phyloP scores from a whole-genome alignment of 176 grass and related monocot genomes.

The Lolium perenne region DNA sequence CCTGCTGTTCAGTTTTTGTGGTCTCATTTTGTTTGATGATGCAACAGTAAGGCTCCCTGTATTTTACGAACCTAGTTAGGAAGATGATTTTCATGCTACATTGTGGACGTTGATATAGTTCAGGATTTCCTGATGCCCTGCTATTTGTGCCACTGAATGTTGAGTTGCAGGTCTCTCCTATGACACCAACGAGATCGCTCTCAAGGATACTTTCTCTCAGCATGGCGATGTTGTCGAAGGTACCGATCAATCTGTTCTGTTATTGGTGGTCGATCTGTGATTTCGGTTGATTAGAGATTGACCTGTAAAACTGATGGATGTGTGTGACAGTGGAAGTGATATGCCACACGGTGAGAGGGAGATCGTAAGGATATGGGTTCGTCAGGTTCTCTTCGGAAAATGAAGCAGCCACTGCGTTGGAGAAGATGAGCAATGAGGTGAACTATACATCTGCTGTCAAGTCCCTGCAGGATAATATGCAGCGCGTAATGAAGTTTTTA shows the following conservation, averaged over 20 bases:
- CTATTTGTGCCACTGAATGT: neutral
- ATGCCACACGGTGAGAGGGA: slow-evolving; percentile 55
- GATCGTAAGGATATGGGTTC: slow-evolving; percentile 61
- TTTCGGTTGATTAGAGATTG: neutral
- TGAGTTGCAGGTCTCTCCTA: slow-evolving; percentile 51
- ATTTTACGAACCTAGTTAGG: neutral
- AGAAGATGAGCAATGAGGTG: slow-evolving; percentile 54
- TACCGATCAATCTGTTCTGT: neutral
- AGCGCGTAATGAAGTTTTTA: neutral
- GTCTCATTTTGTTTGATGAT: neutral
- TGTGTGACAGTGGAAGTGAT: slow-evolving; percentile 48
- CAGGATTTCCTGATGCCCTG: neutral
- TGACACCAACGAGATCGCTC: slow-evolving; percentile 66
- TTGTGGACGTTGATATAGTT: neutral
- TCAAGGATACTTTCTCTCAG: slow-evolving; percentile 59
- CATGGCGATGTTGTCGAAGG: slow-evolving; percentile 53
- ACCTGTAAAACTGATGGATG: neutral
- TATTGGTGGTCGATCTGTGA: neutral
- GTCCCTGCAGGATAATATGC: neutral
- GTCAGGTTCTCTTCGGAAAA: slow-evolving; percentile 46
- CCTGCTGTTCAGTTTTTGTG: neutral
- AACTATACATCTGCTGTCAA: neutral
- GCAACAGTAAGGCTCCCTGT: no score
- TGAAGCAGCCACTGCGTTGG: slow-evolving; percentile 38
- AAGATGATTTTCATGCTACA: neutral